These are phyloP conservation scores for Rubia peregrina DNA, from an alignment of 305 asterid species.

Conservation along the genomic window DNA sequence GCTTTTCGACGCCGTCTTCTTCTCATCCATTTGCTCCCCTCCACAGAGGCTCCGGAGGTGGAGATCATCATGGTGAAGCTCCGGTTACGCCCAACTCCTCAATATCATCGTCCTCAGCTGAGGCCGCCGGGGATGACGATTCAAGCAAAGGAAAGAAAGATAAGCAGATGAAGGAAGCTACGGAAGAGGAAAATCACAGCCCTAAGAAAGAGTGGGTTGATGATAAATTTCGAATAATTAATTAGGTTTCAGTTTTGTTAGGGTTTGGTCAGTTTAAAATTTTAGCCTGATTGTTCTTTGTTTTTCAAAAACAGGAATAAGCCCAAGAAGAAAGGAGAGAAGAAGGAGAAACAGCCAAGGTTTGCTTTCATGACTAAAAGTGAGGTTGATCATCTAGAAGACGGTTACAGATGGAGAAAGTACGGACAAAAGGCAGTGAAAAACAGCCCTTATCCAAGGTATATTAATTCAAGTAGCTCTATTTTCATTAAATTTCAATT, in stretches of 20 bases:
- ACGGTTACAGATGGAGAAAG: constrained; percentile 93
- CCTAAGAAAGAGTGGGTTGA: constrained; percentile 42
- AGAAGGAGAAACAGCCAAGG: constrained; percentile 55
- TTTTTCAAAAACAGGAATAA: constrained; percentile 31
- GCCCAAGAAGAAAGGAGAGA: constrained; percentile 59
- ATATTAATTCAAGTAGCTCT: neutral
- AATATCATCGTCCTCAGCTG: constrained; percentile 47
- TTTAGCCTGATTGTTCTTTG: neutral
- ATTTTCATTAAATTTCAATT: neutral
- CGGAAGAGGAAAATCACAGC: constrained; percentile 31
- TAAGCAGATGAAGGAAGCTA: constrained; percentile 27
- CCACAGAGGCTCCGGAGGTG: constrained; percentile 24
- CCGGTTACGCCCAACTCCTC: constrained; percentile 71
- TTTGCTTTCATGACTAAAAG: constrained; percentile 88
- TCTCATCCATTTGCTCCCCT: constrained; percentile 25
- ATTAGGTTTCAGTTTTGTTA: neutral
- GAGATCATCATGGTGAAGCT: constrained; percentile 26
- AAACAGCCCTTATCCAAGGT: constrained; percentile 91
- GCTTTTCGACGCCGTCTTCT: constrained; percentile 22
- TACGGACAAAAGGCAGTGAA: constrained; percentile 94
- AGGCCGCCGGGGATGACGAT: constrained; percentile 44
- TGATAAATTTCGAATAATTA: neutral
- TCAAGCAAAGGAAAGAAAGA: constrained; percentile 40
- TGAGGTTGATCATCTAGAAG: constrained; percentile 85
- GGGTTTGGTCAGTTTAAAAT: constrained; percentile 16